Evolutionary conservation across 208 protist species (phyloP).

Genomic region (Acanthamoeba divionensis): DNA sequence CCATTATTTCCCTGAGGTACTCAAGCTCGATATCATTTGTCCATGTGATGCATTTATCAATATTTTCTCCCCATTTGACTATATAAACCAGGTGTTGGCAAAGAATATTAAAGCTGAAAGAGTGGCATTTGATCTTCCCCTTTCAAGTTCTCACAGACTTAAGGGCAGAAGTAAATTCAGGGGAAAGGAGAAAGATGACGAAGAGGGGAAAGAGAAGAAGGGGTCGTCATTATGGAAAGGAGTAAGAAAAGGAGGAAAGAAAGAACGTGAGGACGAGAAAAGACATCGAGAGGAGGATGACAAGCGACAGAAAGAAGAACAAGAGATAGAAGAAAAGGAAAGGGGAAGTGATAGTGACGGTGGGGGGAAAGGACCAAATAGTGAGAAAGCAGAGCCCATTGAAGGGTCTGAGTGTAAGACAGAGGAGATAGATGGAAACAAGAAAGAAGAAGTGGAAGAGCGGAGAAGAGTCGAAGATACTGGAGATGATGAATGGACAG

Average conservation of each 20-base stretch:
- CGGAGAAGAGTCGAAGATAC: background rate
- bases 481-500: background rate
- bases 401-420: background rate
- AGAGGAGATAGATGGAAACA: background rate
- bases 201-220: background rate
- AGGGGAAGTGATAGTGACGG: background rate
- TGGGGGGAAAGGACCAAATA: background rate
- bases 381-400: background rate
- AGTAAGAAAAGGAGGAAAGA: background rate
- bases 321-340: background rate
- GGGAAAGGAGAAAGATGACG: background rate
- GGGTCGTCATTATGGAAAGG: constrained; percentile 10
- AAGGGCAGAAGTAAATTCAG: background rate
- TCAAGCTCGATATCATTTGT: no score
- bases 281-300: background rate
- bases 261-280: background rate
- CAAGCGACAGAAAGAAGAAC: background rate
- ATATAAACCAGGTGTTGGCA: no score
- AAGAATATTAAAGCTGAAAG: constrained; percentile 1
- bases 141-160: background rate
- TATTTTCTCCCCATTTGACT: no score
- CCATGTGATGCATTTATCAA: no score
- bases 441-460: background rate
- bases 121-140: background rate
- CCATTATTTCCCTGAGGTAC: constrained; percentile 16